Conservation (phyloP, 2,329 filamentous ascomycete genomes). For the Thielaviopsis populi region DNA sequence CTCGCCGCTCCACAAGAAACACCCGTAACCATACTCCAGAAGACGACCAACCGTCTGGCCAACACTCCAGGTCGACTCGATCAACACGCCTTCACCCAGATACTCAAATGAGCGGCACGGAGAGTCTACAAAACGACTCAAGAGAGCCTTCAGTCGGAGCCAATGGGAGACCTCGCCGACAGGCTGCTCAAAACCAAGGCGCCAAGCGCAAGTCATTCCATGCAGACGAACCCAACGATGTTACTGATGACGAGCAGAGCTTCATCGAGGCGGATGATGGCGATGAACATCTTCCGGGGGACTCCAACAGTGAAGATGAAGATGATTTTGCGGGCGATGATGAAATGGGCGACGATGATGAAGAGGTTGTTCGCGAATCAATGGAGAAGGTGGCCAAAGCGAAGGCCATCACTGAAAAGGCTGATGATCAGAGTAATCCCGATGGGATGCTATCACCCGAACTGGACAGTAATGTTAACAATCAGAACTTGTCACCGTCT, state of each 20-base stretch:
- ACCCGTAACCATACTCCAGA: slow-evolving; percentile 43
- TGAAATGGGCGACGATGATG: slow-evolving; percentile 39
- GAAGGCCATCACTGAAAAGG: slow-evolving; percentile 42
- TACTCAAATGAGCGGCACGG: slow-evolving; percentile 31
- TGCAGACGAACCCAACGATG: slow-evolving; percentile 7
- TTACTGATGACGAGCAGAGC: slow-evolving; percentile 41
- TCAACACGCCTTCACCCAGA: slow-evolving; percentile 52
- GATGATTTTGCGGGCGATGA: slow-evolving; percentile 44
- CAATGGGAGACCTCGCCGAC: slow-evolving; percentile 35
- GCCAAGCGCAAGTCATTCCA: slow-evolving; percentile 28
- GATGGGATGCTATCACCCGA: slow-evolving; percentile 14
- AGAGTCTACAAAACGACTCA: slow-evolving; percentile 24
- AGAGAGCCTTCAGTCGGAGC: slow-evolving; percentile 25
- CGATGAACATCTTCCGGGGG: slow-evolving; percentile 49
- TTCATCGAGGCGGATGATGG: slow-evolving; percentile 62
- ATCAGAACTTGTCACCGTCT: neutral
- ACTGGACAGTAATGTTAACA: slow-evolving; percentile 9
- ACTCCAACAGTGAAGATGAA: slow-evolving; percentile 38
- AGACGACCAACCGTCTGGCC: neutral
- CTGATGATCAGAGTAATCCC: slow-evolving; percentile 17
- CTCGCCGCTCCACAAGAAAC: slow-evolving; percentile 56
- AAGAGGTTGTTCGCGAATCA: slow-evolving; percentile 26
- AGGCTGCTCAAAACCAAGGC: slow-evolving; percentile 34
- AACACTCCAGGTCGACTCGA: slow-evolving; percentile 25
- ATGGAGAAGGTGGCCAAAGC: slow-evolving; percentile 24